Conservation (phyloP, 352 stramenopile species). For the Pythium aristosporum region DNA sequence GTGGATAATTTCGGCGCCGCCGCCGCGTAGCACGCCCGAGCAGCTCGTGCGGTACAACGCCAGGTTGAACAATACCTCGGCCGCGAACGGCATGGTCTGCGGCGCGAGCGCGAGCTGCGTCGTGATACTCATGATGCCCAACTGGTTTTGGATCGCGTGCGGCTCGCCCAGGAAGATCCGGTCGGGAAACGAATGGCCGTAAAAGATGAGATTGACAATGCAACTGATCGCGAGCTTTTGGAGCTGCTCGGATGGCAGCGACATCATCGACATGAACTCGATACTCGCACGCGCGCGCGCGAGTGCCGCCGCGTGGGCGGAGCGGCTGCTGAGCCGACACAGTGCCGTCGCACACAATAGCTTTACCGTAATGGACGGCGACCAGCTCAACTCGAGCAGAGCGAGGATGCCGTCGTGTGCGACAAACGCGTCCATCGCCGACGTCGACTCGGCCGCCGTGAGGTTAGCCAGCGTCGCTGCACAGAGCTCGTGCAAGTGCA, state of each 20-base stretch:
- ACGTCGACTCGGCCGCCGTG: conserved; percentile 35
- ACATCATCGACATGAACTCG: conserved; percentile 71
- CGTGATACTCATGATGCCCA: conserved; percentile 66
- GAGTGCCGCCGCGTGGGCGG: conserved; percentile 35
- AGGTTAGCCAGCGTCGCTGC: conserved; percentile 66
- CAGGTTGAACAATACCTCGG: conserved; percentile 72
- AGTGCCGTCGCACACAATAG: conserved; percentile 62
- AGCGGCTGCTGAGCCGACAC: conserved; percentile 49
- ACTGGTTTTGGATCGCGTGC: conserved; percentile 61
- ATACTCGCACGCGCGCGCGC: conserved; percentile 47
- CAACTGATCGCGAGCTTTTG: conserved; percentile 63
- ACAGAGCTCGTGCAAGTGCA: conserved; percentile 52
- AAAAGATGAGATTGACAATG: conserved; percentile 70
- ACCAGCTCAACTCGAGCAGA: conserved; percentile 73
- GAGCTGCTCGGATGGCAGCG: conserved; percentile 48
- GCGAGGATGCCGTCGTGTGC: conserved; percentile 50
- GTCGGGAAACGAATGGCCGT: conserved; percentile 63
- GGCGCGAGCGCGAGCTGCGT: conserved; percentile 41
- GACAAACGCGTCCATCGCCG: conserved; percentile 50
- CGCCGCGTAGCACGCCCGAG: conserved; percentile 47
- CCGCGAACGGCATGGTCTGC: conserved; percentile 50
- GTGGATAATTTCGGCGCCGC: conserved; percentile 58
- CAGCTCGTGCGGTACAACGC: conserved; percentile 62
- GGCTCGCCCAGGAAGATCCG: conserved; percentile 73
- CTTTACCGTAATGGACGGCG: conserved; percentile 63